Percentiles rank a stretch among this genome's conserved stretches.
Evolutionary conservation across 2,329 filamentous ascomycete genomes (phyloP).

Genomic region (Penicillium sp.): DNA sequence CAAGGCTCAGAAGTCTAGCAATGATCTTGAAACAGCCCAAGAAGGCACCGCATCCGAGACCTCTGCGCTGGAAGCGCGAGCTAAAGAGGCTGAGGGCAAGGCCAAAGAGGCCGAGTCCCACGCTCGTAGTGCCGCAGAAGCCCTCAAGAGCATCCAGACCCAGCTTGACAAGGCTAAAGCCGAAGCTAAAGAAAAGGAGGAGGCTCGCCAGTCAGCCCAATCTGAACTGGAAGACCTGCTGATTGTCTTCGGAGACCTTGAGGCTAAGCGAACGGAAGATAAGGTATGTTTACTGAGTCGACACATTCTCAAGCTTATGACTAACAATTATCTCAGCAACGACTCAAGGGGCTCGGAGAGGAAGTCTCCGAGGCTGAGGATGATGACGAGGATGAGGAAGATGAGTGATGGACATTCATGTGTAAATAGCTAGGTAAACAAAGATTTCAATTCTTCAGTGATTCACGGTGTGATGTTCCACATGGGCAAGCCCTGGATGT

Average conservation of each 20-base stretch:
- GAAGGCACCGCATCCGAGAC: constrained; percentile 50
- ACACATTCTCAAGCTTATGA: neutral
- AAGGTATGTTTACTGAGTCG: constrained; percentile 55
- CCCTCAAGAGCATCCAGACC: constrained; percentile 50
- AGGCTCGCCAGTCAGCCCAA: constrained; percentile 63
- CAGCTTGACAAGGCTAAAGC: constrained; percentile 33
- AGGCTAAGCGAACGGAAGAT: constrained; percentile 72
- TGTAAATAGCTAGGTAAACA: constrained; percentile 7
- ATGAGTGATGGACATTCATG: constrained; percentile 39
- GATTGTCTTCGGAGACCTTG: constrained; percentile 75
- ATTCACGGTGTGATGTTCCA: neutral
- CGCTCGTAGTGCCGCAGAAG: constrained; percentile 48
- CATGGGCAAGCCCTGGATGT: too few species aligned
- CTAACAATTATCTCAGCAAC: constrained; percentile 50
- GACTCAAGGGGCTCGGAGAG: constrained; percentile 65
- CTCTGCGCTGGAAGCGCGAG: constrained; percentile 49
- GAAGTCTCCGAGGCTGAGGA: constrained; percentile 74
- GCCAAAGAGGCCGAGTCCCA: constrained; percentile 33
- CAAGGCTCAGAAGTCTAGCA: constrained; percentile 51
- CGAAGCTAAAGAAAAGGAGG: constrained; percentile 51
- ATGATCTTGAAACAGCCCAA: constrained; percentile 58
- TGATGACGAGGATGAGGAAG: constrained; percentile 58
- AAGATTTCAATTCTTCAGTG: neutral
- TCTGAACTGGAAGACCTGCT: constrained; percentile 76
- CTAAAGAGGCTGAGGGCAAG: constrained; percentile 40